Evolutionary conservation across 2,329 filamentous ascomycete genomes (phyloP).

Genomic region (Lecanicillium sp.): DNA sequence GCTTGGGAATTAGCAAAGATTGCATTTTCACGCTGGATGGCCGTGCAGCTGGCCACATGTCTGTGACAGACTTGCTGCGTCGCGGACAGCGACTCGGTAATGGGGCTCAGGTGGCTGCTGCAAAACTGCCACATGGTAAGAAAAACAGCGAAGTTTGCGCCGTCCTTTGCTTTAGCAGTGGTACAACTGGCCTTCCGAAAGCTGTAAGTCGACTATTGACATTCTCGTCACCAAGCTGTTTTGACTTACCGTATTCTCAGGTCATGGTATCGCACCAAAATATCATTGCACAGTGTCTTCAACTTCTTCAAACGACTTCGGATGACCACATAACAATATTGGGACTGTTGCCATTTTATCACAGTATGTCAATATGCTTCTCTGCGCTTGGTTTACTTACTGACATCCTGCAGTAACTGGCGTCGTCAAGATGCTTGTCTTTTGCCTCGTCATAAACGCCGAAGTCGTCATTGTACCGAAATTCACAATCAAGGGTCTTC

Average conservation of each 20-base stretch:
- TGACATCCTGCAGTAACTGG: slow-evolving; percentile 5
- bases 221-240: background rate
- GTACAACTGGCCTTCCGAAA: slow-evolving; percentile 16
- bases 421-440: background rate
- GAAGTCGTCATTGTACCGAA: slow-evolving; percentile 15
- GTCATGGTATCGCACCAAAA: slow-evolving; percentile 16
- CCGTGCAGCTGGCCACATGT: background rate
- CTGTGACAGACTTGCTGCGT: background rate
- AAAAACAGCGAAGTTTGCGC: slow-evolving; percentile 10
- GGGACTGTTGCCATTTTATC: slow-evolving; percentile 17
- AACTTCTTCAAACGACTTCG: slow-evolving; percentile 8
- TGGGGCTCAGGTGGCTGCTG: background rate
- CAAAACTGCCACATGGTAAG: background rate
- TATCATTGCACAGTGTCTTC: slow-evolving; percentile 14
- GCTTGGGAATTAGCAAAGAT: background rate
- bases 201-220: slow-evolving; percentile 8
- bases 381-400: slow-evolving; percentile 13
- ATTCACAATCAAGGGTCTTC: slow-evolving; percentile 15
- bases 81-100: no score
- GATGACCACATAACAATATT: slow-evolving; percentile 10
- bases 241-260: slow-evolving; percentile 1
- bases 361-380: slow-evolving; percentile 13
- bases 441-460: slow-evolving; percentile 13
- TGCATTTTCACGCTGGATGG: slow-evolving; percentile 1
- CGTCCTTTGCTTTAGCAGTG: slow-evolving; percentile 15